phyloP scores from a whole-genome alignment of 805 yeast genomes.

The Hanseniaspora guilliermondii region DNA sequence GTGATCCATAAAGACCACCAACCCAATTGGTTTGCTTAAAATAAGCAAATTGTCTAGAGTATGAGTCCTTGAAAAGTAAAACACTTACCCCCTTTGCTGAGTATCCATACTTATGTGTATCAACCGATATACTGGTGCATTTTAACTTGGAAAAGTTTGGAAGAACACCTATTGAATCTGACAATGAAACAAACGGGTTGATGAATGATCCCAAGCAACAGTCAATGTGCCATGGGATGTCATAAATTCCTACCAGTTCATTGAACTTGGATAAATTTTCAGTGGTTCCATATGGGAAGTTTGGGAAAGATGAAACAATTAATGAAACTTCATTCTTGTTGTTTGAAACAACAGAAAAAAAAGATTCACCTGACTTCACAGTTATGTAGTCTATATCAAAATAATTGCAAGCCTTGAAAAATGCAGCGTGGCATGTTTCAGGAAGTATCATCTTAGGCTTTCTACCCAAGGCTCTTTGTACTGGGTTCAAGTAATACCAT shows the following conservation, averaged over 20 bases:
- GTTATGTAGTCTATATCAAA: constrained; percentile 58
- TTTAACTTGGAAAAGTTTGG: constrained; percentile 1
- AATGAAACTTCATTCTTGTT: constrained; percentile 52
- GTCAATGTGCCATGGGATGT: constrained; percentile 84
- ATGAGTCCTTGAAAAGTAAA: constrained; percentile 67
- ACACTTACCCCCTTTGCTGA: constrained; percentile 95
- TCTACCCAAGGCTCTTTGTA: constrained; percentile 42
- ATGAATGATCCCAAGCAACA: constrained; percentile 91
- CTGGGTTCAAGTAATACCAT: constrained; percentile 31
- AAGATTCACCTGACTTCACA: constrained; percentile 52
- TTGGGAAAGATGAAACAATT: constrained; percentile 88
- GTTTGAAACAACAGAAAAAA: constrained; percentile 50
- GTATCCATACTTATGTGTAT: constrained; percentile 97
- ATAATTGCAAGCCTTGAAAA: constrained; percentile 83
- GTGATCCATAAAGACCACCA: constrained; percentile 93
- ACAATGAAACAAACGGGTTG: constrained; percentile 44
- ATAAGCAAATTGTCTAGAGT: constrained; percentile 69
- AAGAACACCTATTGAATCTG: constrained; percentile 82
- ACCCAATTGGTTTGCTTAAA: constrained; percentile 75
- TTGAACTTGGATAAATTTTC: constrained; percentile 75
- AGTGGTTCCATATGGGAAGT: constrained; percentile 90
- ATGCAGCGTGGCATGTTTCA: constrained; percentile 82
- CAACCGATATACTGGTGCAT: constrained; percentile 72
- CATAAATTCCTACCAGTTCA: constrained; percentile 39
- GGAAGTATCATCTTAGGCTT: constrained; percentile 86